Base-by-base conservation (phyloP, 768 basidiomycete genomes). In the Austroboletus eburneus region DNA sequence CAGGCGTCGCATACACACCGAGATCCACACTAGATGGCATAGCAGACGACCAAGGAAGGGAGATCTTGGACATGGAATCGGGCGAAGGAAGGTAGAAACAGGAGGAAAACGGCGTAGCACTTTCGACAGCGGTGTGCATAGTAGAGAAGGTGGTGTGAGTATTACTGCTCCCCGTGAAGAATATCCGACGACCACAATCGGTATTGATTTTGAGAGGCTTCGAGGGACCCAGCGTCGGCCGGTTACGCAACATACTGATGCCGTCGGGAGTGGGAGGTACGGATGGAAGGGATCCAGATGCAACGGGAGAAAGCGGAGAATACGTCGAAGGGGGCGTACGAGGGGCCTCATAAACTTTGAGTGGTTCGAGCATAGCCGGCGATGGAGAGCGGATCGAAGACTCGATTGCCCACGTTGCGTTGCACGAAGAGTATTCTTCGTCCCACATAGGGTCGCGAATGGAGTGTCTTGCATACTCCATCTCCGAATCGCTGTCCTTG, bases 91-190 rank as follows among this genome's bases (percentile, higher is more conserved):
- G 65, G 55, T 75, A 80, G 53, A 77, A 81, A 45, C 77, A 75
- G 1, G 80, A 80, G 16, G 77, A 74, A 55, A 78, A 80, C 12
- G 75, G 72, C 44, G 77, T 80, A 45, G 77, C 75, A 27, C 58
- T 62, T 64, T 87, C 85, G 39, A 85, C 78, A 32, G 85, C 85
- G 17, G 85, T 87, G 48, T 83, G 84, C 84, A 87, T 85, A 22
- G 83, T 83, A 25, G 82, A 81, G 16, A 71, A 68, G 0, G 69
- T 71, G 22, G 70, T 69, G 42, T 62, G 59, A 30, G 77, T 74
- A 13, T 77, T 77, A 48, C 57, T 71, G 35, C 72, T 75, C 17
- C 68, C 68, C 25, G 68, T 59, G 45, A 64, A 67, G 44, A 68
- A 63, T 40, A 66, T 63, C 30, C 65, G 64, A 25, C 65, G 65